phyloP scores from a whole-genome alignment of 2,329 filamentous ascomycete genomes.

The Phialophora chinensis region DNA sequence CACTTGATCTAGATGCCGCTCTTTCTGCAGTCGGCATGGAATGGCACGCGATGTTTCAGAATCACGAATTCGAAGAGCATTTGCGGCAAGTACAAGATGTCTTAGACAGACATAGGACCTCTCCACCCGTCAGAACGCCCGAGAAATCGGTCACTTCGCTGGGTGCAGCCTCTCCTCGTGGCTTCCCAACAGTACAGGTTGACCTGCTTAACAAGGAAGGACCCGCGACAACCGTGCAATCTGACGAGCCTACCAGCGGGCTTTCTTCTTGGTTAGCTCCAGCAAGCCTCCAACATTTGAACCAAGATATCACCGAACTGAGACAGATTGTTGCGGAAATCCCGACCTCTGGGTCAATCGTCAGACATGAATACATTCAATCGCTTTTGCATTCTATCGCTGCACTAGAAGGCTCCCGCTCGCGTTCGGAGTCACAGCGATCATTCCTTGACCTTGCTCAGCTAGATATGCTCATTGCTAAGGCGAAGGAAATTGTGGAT shows the following conservation, averaged over 20 bases:
- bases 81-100: conserved; percentile 28
- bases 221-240: background rate
- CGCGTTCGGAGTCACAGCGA: background rate
- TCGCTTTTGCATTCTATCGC: conserved; percentile 14
- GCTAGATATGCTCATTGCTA: conserved; percentile 5
- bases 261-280: background rate
- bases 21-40: conserved; percentile 9
- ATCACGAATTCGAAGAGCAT: conserved; percentile 33
- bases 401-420: conserved; percentile 9
- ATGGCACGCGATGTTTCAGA: conserved; percentile 31
- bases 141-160: background rate
- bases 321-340: conserved; percentile 7
- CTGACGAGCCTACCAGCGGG: no score
- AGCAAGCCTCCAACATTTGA: background rate
- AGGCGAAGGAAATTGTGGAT: conserved; percentile 3
- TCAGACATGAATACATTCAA: conserved; percentile 17
- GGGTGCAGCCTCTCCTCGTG: background rate
- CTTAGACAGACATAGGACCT: conserved; percentile 17
- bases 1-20: conserved; percentile 1
- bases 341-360: conserved; percentile 9
- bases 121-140: background rate
- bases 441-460: conserved; percentile 1
- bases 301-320: conserved; percentile 13
- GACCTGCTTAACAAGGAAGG: conserved; percentile 10
- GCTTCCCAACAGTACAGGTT: conserved; percentile 8